phyloP scores from a whole-genome alignment of 2,329 filamentous ascomycete genomes.

The Verticillium dahliae region DNA sequence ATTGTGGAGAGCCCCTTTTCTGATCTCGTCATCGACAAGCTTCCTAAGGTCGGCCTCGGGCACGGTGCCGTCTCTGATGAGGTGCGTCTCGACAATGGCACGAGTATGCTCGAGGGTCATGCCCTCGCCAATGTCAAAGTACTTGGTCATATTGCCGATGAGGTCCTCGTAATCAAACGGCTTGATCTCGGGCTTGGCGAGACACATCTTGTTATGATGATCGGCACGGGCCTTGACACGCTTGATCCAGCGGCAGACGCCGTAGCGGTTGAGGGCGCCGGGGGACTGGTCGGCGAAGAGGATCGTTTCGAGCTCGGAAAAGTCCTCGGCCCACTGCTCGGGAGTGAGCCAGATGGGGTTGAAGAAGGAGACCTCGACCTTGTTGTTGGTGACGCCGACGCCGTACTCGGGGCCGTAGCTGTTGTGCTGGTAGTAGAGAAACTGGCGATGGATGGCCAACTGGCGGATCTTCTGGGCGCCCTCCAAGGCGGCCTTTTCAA shows the following conservation, averaged over 20 bases:
- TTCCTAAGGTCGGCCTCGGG: background rate
- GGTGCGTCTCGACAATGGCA: background rate
- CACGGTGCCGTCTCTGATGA: background rate
- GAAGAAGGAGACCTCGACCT: slow-evolving; percentile 3
- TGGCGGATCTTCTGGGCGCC: background rate
- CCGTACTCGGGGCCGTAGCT: slow-evolving; percentile 6
- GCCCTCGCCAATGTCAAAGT: background rate
- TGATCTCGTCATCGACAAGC: background rate
- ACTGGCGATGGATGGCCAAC: slow-evolving; percentile 1
- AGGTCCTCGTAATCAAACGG: background rate
- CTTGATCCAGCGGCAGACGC: background rate
- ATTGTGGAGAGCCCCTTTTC: background rate
- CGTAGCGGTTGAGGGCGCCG: background rate
- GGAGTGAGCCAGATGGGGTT: slow-evolving; percentile 6
- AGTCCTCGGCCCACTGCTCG: background rate
- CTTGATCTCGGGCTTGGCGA: background rate
- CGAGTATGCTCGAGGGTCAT: background rate
- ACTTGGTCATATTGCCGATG: background rate
- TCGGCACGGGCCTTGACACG: background rate
- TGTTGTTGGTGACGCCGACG: slow-evolving; percentile 4
- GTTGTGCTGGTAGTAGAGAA: slow-evolving; percentile 7
- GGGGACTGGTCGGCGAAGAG: background rate
- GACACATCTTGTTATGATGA: background rate
- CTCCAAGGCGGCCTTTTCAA: background rate
- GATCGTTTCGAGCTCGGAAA: background rate